A percentile compares a stretch with the other conserved stretches of the same genome.
Conservation (phyloP, 176 grass and related monocot genomes). For the Eragrostis nindensis region DNA sequence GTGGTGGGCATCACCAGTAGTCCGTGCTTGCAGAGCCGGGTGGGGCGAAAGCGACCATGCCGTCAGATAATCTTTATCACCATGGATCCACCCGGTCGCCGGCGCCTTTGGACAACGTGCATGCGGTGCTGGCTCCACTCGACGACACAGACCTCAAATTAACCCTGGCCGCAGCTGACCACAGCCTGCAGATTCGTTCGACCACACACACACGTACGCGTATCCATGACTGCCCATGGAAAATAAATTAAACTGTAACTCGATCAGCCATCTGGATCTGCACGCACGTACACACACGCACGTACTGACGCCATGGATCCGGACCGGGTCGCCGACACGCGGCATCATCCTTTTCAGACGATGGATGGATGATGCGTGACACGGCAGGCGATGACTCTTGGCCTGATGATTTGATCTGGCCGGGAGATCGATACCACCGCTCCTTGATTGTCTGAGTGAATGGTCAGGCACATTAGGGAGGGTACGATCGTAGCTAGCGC, state of each 20-base stretch:
- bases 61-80: slow-evolving; percentile 47
- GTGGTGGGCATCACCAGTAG: slow-evolving; percentile 25
- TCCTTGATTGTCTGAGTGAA: slow-evolving; percentile 15
- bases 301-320: slow-evolving; percentile 8
- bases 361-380: not conserved
- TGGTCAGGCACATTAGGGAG: slow-evolving; percentile 18
- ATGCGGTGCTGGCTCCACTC: not conserved
- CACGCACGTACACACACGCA: too few species aligned
- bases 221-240: too few species aligned
- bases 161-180: not conserved
- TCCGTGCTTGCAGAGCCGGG: slow-evolving; percentile 12
- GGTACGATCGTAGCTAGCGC: slow-evolving; percentile 1
- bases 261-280: too few species aligned
- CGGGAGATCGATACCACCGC: not conserved
- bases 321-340: not conserved
- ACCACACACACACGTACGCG: not conserved
- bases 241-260: too few species aligned
- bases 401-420: slow-evolving; percentile 1
- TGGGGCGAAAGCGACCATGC: slow-evolving; percentile 29
- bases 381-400: not conserved
- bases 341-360: slow-evolving; percentile 23
- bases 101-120: slow-evolving; percentile 26
- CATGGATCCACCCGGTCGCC: slow-evolving; percentile 31
- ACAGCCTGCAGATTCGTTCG: not conserved
- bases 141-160: not conserved